A percentile compares a stretch with the other conserved stretches of the same genome.
Conservation (phyloP, 305 asterid genomes). For the Andrographis paniculata region DNA sequence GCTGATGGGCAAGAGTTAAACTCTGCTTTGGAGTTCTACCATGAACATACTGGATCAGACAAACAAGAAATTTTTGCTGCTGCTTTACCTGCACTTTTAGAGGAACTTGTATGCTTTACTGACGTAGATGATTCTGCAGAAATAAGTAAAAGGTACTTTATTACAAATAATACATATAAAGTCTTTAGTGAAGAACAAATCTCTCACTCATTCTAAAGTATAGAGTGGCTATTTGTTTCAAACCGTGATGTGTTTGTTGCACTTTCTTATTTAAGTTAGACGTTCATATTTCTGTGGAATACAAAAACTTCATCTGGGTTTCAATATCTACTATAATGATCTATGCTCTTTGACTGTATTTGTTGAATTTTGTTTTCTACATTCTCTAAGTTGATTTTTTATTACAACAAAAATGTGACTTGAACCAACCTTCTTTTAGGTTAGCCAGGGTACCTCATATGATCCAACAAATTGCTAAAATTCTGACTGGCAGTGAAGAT, state of each 20-base stretch:
- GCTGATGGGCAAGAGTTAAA: conserved; percentile 57
- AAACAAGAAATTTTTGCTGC: conserved; percentile 72
- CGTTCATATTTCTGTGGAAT: conserved; percentile 15
- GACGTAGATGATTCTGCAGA: conserved; percentile 65
- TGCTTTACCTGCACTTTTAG: conserved; percentile 71
- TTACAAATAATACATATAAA: conserved; percentile 10
- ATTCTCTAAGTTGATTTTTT: conserved; percentile 8
- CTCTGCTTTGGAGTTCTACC: conserved; percentile 72
- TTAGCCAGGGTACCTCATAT: conserved; percentile 72
- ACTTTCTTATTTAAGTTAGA: conserved; percentile 11
- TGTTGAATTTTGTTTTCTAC: conserved; percentile 2
- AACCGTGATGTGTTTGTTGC: conserved; percentile 16
- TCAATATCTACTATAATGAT: too few species aligned
- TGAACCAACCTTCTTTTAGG: conserved; percentile 36
- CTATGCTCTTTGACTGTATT: conserved; percentile 9
- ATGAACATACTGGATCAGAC: conserved; percentile 52
- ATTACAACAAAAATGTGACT: conserved; percentile 9
- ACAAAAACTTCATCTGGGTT: too few species aligned
- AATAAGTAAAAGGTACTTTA: conserved; percentile 58
- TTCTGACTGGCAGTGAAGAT: conserved; percentile 71
- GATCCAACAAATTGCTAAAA: conserved; percentile 75
- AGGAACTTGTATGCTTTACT: conserved; percentile 81
- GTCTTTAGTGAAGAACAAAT: not conserved
- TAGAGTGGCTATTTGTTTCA: not conserved
- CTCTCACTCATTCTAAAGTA: too few species aligned